Evolutionary conservation across 192 early-diverging fungal species (phyloP), one percentile per base, ranked within the genome.

Genomic region (Coemansia sp.): DNA sequence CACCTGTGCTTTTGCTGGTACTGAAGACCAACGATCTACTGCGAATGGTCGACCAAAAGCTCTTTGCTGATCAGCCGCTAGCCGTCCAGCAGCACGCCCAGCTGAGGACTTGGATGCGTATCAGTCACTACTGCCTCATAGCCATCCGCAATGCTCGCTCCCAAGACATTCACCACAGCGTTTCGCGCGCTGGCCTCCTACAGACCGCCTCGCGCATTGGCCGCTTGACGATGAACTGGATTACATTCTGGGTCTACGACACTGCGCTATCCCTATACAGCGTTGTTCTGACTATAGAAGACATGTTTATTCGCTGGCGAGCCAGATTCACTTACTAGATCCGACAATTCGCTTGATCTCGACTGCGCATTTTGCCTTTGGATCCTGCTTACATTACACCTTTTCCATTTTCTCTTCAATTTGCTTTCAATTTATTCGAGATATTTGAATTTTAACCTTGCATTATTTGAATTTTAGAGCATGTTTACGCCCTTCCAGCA

Each of bases 11-110:
- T 17, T 80, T 96, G 1, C 79, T 98, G 47, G 80, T 98, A 21
- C 86, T 98, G 67, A 98, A 96, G 73, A 96, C 95, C 4, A 95
- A 96, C 75, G 96, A 98, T 68, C 75, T 98, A 37, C 70, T 98
- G 23, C 86, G 95, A 37, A 86, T 86, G 58, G 65, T 92, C 40
- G 89, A 92, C 63, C 85, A 88, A 66, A 69, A 69, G 63, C 74
- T 84, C 26, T 84, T 84, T 71, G 70, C 73, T 3, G 81, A 84
- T 63, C 76, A 78, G 57, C 81, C 81, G 13, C 53, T 62, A 2
- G 49, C 50, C 0, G 81, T 79, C 21, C 77, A 78, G 67, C 73
- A 65, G 46, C 81, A 76, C 39, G 73, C 81, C 3, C 81, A 84
- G 77, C 59, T 76, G 58, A 68, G 44, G 4, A 63, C 74, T 4